phyloP scores from a whole-genome alignment of 306 rosid species.

The Quercus alba region DNA sequence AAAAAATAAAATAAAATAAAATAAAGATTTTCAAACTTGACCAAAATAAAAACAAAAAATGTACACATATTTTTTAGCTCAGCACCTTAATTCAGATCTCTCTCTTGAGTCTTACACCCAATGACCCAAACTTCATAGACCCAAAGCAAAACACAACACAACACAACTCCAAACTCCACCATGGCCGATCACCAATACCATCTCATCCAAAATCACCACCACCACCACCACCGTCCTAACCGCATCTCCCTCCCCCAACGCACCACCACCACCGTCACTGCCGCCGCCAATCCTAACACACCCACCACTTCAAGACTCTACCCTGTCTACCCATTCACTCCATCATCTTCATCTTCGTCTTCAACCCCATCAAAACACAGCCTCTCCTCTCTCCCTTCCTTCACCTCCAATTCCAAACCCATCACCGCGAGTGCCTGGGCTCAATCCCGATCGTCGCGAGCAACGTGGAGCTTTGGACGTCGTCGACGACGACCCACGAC shows the following conservation, averaged over 20 bases:
- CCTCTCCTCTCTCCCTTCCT: slow-evolving; percentile 34
- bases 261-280: too few species aligned
- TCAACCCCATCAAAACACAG: slow-evolving; percentile 74
- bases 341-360: slow-evolving; percentile 18
- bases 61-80: too few species aligned
- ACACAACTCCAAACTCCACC: slow-evolving; percentile 13
- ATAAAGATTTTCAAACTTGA: too few species aligned
- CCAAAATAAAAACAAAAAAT: too few species aligned
- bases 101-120: neutral
- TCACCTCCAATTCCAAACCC: slow-evolving; percentile 41
- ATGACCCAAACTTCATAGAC: neutral
- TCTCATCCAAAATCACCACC: slow-evolving; percentile 31
- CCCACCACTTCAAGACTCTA: slow-evolving; percentile 34
- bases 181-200: slow-evolving; percentile 64
- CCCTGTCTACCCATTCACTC: slow-evolving; percentile 44
- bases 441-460: too few species aligned
- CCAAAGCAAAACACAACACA: neutral
- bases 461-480: too few species aligned
- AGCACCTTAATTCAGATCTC: too few species aligned
- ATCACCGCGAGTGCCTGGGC: neutral
- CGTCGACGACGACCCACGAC: too few species aligned
- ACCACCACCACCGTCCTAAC: slow-evolving; percentile 61
- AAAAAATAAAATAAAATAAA: too few species aligned
- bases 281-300: neutral
- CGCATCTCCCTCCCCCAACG: slow-evolving; percentile 73